Evolutionary conservation across 306 rosid species (phyloP).

Genomic region (Amphicarpaea edgeworthii): DNA sequence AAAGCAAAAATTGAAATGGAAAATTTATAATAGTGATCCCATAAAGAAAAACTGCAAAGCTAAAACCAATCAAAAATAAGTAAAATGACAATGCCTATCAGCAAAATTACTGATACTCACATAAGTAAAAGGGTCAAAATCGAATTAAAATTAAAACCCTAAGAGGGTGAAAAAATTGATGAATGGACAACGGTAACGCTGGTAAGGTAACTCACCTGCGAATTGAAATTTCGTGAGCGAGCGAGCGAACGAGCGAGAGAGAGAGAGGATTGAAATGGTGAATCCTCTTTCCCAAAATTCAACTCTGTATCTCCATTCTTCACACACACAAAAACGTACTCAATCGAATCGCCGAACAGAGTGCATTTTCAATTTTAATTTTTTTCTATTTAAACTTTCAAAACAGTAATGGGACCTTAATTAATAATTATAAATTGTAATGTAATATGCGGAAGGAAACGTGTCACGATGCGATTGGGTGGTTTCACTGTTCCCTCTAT

Average conservation of each 20-base stretch:
- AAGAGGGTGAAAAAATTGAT: neutral
- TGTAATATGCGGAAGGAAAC: neutral
- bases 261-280: constrained; percentile 2
- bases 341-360: neutral
- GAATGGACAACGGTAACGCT: neutral
- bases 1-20: neutral
- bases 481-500: neutral
- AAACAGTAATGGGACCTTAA: neutral
- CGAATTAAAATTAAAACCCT: no score
- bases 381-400: neutral
- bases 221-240: constrained; percentile 3
- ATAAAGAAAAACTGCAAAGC: neutral
- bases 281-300: neutral
- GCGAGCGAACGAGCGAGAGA: no score
- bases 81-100: neutral
- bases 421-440: neutral
- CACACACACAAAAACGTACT: neutral
- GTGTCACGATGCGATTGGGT: neutral
- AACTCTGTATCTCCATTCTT: neutral
- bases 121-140: neutral
- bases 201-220: neutral
- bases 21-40: neutral
- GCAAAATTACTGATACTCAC: neutral
- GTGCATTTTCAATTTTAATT: neutral
- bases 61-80: neutral